Conservation (phyloP, 2,329 filamentous ascomycete species). For the Curvularia hawaiiensis region DNA sequence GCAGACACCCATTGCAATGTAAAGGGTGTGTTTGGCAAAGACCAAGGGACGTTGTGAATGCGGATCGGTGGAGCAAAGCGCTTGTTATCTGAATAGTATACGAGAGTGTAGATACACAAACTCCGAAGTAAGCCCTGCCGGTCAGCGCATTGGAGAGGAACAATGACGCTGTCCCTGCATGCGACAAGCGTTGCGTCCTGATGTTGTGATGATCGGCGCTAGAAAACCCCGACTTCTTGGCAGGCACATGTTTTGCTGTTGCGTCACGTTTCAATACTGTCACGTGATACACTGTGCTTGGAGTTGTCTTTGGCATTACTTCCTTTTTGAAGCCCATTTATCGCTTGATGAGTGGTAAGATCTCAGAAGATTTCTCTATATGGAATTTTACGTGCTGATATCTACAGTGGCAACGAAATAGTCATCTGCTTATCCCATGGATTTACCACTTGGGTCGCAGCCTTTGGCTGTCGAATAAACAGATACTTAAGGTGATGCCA, state of each 20-base stretch:
- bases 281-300: background rate
- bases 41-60: background rate
- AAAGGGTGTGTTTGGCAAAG: slow-evolving; percentile 2
- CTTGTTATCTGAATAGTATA: background rate
- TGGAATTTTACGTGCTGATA: background rate
- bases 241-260: background rate
- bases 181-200: slow-evolving; percentile 6
- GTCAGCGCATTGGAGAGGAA: background rate
- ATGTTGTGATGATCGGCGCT: slow-evolving; percentile 15
- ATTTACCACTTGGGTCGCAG: background rate
- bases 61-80: background rate
- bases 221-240: slow-evolving; percentile 12
- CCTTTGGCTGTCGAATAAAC: background rate
- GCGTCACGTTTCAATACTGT: background rate
- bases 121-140: background rate
- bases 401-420: background rate
- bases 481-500: background rate
- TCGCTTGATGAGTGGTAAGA: background rate
- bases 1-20: slow-evolving; percentile 55
- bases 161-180: background rate
- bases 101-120: background rate
- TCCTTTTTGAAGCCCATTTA: background rate
- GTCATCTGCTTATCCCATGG: background rate
- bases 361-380: background rate
- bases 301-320: too few relatives aligned